A percentile compares a stretch with the other conserved stretches of the same genome.
Conservation (phyloP, 805 yeast genomes). For the Schwanniomyces polymorphus region DNA sequence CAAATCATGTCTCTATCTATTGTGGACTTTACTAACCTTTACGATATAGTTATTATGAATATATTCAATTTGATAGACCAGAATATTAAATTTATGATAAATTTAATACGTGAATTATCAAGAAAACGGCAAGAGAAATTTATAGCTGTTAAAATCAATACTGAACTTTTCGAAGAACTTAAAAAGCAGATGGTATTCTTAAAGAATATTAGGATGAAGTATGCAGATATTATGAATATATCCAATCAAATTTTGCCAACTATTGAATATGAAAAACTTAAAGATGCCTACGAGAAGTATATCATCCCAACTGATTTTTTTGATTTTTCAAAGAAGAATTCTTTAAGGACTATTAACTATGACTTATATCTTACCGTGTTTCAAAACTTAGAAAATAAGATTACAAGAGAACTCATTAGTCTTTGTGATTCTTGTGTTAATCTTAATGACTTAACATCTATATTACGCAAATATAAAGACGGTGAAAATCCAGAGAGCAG, state of each 20-base stretch:
- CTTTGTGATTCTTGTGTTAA: conserved; percentile 22
- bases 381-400: conserved; percentile 18
- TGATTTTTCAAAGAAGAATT: conserved; percentile 33
- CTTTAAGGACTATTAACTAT: conserved; percentile 27
- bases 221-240: conserved; percentile 48
- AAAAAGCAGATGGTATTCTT: conserved; percentile 47
- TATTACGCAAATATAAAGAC: conserved; percentile 19
- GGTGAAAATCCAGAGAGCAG: conserved; percentile 6
- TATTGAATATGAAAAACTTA: conserved; percentile 13
- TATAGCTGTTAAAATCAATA: conserved; percentile 60
- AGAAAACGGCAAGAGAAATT: conserved; percentile 74
- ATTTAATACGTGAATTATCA: conserved; percentile 69
- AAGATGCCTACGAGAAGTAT: conserved; percentile 27
- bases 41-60: conserved; percentile 19
- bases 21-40: conserved; percentile 33
- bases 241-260: conserved; percentile 15
- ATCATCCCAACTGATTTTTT: conserved; percentile 27
- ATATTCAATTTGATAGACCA: conserved; percentile 57
- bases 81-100: conserved; percentile 60
- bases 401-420: conserved; percentile 22
- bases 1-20: conserved; percentile 47
- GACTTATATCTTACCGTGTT: conserved; percentile 21
- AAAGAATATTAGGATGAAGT: conserved; percentile 49
- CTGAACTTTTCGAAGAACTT: conserved; percentile 31
- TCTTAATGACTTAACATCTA: conserved; percentile 26